Evolutionary conservation across 257 asterid genomes (phyloP), one percentile per base, ranked within the genome.

Genomic region (Ocimum tenuiflorum): DNA sequence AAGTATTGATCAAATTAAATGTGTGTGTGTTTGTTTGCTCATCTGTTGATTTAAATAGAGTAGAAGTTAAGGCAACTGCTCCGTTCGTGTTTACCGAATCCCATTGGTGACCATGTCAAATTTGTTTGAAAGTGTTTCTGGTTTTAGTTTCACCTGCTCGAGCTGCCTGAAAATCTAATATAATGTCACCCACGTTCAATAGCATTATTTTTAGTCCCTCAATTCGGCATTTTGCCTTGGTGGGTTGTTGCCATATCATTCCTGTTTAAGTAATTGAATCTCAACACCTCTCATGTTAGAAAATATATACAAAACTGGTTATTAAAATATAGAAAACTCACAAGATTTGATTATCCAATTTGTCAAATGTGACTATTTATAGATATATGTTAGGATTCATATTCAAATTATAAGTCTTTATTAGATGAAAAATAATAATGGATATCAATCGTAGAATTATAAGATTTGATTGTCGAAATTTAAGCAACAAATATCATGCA

Each of bases 101-200:
- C 88, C 62, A 67, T 62, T 23, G 38, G 29, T 19, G 85, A 77
- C 76, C 23, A 18, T 68, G 29, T 79, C 84, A 73, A 75, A 68
- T 69, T 77, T 49, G 73, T 55, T 51, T 9, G 29, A 52, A 75
- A 73, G 68, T 63, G 82, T 73, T 75, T 78, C 62, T 74, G 80
- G 85, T 81, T 81, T 74, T 75, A 59, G 86, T 80, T 88, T 74
- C 78, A 86, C 89, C 95, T 81, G 87, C 96, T 84, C 88, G 57
- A 79, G 51, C 64, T 49, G 64, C 57, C 73, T 54, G 14, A 17
- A n/a, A n/a, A n/a, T n/a, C n/a, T n/a, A 53, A 66, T n/a, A 20
- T 20, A 22, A 73, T 63, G 71, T 80, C 81, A 82, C 27, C 77
- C 77, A 38, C 43, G 68, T 43, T 68, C 39, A 17, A 6, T 39